These are phyloP conservation scores for Entelexis paramagnoliae DNA, from an alignment of 1,139 yeast species.

Conservation along the genomic window DNA sequence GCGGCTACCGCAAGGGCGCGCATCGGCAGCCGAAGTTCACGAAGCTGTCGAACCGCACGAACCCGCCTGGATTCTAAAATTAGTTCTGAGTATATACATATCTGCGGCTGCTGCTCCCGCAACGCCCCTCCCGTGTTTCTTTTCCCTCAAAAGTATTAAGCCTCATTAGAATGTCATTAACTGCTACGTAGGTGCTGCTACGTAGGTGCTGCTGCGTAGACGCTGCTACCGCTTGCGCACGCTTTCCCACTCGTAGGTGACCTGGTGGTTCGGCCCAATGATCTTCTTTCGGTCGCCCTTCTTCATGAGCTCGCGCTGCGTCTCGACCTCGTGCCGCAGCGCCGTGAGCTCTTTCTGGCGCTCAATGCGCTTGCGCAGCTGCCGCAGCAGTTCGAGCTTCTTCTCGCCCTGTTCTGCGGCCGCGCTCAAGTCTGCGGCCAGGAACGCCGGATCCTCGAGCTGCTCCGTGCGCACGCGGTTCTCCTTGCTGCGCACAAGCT, in stretches of 20 bases:
- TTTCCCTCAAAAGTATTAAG: no score
- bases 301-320: slow-evolving; percentile 79
- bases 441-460: slow-evolving; percentile 35
- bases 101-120: not conserved
- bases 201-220: slow-evolving; percentile 28
- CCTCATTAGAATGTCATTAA: not conserved
- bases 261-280: slow-evolving; percentile 52
- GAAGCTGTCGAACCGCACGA: slow-evolving; percentile 64
- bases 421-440: not conserved
- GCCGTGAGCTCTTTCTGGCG: slow-evolving; percentile 38
- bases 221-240: slow-evolving; percentile 55
- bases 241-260: slow-evolving; percentile 75
- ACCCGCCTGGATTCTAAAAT: slow-evolving; percentile 59
- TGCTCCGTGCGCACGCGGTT: slow-evolving; percentile 62
- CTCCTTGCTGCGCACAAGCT: slow-evolving; percentile 53
- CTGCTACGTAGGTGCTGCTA: slow-evolving; percentile 27
- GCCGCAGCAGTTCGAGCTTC: slow-evolving; percentile 24
- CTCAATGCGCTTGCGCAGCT: slow-evolving; percentile 30
- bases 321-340: slow-evolving; percentile 62
- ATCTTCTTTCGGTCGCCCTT: slow-evolving; percentile 78
- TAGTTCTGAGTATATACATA: slow-evolving; percentile 21
- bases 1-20: slow-evolving; percentile 75
- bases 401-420: slow-evolving; percentile 14
- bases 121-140: no score
- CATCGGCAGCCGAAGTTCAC: slow-evolving; percentile 47